These are phyloP conservation scores for Penicillium oxalicum DNA, from an alignment of 2,329 filamentous ascomycete genomes.

Conservation along the genomic window DNA sequence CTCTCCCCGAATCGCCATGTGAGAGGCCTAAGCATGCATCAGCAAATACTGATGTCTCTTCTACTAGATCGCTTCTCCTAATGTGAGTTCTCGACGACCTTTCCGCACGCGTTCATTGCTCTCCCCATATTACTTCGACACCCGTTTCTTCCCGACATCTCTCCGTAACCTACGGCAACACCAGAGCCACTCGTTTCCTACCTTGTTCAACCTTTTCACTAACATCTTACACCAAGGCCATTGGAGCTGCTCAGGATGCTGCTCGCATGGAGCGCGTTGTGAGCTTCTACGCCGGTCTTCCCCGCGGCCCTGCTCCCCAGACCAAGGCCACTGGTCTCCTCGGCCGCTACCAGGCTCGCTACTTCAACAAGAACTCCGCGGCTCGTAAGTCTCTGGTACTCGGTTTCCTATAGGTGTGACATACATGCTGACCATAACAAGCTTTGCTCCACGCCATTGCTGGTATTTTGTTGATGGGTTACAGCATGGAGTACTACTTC, in stretches of 20 bases:
- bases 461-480: conserved; percentile 73
- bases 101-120: conserved; percentile 5
- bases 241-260: conserved; percentile 91
- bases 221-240: conserved; percentile 58
- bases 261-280: conserved; percentile 97
- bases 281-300: conserved; percentile 97
- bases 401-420: not conserved
- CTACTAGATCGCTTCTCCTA: conserved; percentile 34
- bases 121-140: conserved; percentile 6
- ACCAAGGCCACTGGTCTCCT: conserved; percentile 74
- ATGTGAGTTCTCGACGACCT: conserved; percentile 26
- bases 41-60: conserved; percentile 36
- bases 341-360: conserved; percentile 74
- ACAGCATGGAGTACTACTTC: conserved; percentile 99
- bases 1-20: conserved; percentile 7
- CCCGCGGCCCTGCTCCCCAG: conserved; percentile 82
- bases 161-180: conserved; percentile 15
- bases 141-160: conserved; percentile 20
- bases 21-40: conserved; percentile 5
- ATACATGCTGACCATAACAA: conserved; percentile 37
- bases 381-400: conserved; percentile 63
- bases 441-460: conserved; percentile 83
- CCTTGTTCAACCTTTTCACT: conserved; percentile 21
- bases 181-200: conserved; percentile 2
- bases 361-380: conserved; percentile 92